Evolutionary conservation across 805 yeast species (phyloP).

Genomic region (Geotrichum ghanense): DNA sequence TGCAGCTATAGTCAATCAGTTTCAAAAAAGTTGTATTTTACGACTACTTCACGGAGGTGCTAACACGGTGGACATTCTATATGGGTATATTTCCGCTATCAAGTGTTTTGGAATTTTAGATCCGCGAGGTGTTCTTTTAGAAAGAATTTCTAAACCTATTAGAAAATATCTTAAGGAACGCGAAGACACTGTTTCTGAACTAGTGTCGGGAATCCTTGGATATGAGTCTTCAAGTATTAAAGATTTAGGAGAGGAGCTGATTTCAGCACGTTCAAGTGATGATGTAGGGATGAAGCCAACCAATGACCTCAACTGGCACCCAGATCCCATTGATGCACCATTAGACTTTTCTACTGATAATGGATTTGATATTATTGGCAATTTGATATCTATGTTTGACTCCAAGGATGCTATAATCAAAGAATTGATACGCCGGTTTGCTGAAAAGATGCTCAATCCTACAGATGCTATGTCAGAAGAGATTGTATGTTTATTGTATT

Average conservation of each 20-base stretch:
- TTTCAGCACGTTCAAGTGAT: slow-evolving; percentile 8
- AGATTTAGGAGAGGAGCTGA: slow-evolving; percentile 46
- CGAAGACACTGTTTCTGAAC: slow-evolving; percentile 55
- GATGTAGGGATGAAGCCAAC: slow-evolving; percentile 10
- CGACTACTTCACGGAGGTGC: slow-evolving; percentile 68
- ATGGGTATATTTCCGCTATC: slow-evolving; percentile 60
- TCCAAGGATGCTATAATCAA: slow-evolving; percentile 52
- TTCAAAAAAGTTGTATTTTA: slow-evolving; percentile 33
- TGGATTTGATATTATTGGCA: slow-evolving; percentile 52
- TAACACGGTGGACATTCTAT: slow-evolving; percentile 61
- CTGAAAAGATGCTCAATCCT: slow-evolving; percentile 40
- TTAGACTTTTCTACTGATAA: slow-evolving; percentile 61
- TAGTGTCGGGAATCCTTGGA: slow-evolving; percentile 61
- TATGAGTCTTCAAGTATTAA: slow-evolving; percentile 31
- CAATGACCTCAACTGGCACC: slow-evolving; percentile 56
- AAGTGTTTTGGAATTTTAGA: slow-evolving; percentile 66
- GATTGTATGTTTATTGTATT: slow-evolving; percentile 18
- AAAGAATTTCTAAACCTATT: slow-evolving; percentile 67
- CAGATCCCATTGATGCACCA: slow-evolving; percentile 86
- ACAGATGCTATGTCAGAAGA: slow-evolving; percentile 17
- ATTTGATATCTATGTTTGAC: slow-evolving; percentile 62
- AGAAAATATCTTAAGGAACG: slow-evolving; percentile 60
- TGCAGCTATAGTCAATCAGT: slow-evolving; percentile 37
- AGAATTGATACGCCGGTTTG: slow-evolving; percentile 52
- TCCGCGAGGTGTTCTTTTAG: slow-evolving; percentile 75